Evolutionary conservation across 2,329 filamentous ascomycete genomes (phyloP).

Genomic region (Pestalotiopsis sp.): DNA sequence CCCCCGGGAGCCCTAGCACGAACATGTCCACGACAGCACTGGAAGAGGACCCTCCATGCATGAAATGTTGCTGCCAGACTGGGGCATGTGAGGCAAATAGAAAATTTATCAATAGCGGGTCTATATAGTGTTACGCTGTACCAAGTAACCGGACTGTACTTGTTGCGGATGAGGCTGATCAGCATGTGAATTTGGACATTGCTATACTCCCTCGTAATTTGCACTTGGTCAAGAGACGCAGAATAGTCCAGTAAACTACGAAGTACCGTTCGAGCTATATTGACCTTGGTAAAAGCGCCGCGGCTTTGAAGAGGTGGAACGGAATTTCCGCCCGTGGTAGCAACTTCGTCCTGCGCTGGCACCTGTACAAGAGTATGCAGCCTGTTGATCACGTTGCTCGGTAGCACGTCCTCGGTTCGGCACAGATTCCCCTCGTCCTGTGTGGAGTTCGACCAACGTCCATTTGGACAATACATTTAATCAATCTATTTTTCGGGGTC

Average conservation of each 20-base stretch:
- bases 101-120: neutral
- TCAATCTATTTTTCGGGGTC: neutral
- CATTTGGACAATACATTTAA: neutral
- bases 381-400: neutral
- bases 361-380: neutral
- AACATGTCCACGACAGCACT: neutral
- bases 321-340: neutral
- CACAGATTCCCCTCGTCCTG: slow-evolving; percentile 8
- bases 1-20: neutral
- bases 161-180: neutral
- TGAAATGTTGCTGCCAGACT: slow-evolving; percentile 2
- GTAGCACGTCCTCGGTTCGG: slow-evolving; percentile 1
- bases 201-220: neutral
- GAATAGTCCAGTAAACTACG: neutral
- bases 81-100: neutral
- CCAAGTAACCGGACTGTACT: neutral
- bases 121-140: neutral
- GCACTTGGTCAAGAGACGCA: neutral
- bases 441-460: neutral
- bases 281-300: neutral
- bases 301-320: neutral
- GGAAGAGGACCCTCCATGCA: slow-evolving; percentile 9
- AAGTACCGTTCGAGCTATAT: neutral
- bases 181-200: neutral
- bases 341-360: neutral